A percentile compares a stretch with the other conserved stretches of the same genome.
Conservation (phyloP, 2,329 filamentous ascomycete genomes). For the Aspergillus fijiensis region DNA sequence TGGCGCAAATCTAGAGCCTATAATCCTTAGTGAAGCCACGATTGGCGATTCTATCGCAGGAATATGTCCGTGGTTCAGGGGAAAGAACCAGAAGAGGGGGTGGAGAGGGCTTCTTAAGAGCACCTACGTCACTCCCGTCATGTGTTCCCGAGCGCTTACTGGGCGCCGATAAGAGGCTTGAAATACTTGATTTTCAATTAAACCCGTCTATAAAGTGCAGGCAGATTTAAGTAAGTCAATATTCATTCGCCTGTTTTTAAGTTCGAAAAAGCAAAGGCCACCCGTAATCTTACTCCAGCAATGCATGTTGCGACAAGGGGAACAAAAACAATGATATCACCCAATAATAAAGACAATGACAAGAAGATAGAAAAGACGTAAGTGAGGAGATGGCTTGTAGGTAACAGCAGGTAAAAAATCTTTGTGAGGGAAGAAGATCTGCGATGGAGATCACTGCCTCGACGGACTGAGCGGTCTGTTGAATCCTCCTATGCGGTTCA, state of each 20-base stretch:
- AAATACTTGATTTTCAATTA: not conserved
- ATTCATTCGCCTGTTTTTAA: conserved; percentile 7
- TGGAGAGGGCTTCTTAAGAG: conserved; percentile 1
- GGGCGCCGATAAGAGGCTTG: conserved; percentile 1
- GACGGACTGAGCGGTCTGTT: conserved; percentile 51
- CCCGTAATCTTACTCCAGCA: conserved; percentile 27
- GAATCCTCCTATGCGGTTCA: conserved; percentile 58
- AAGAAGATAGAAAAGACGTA: conserved; percentile 9
- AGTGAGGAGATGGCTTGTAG: conserved; percentile 5
- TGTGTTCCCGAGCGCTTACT: conserved; percentile 18
- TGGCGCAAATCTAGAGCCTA: conserved; percentile 19
- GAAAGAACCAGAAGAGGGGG: not conserved
- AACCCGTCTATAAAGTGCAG: not conserved
- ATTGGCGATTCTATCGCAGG: conserved; percentile 7
- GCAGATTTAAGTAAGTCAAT: not conserved
- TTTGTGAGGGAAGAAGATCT: not conserved
- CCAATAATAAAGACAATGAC: conserved; percentile 11
- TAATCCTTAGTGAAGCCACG: conserved; percentile 25
- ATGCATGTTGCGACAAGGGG: conserved; percentile 26
- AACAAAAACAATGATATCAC: conserved; percentile 15
- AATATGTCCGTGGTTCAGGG: not conserved
- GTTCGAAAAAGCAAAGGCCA: not conserved
- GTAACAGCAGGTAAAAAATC: not conserved
- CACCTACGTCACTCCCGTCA: conserved; percentile 37
- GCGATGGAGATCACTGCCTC: conserved; percentile 26